Evolutionary conservation across 768 basidiomycete genomes (phyloP).

Genomic region (Leucocoprinus leucothites): DNA sequence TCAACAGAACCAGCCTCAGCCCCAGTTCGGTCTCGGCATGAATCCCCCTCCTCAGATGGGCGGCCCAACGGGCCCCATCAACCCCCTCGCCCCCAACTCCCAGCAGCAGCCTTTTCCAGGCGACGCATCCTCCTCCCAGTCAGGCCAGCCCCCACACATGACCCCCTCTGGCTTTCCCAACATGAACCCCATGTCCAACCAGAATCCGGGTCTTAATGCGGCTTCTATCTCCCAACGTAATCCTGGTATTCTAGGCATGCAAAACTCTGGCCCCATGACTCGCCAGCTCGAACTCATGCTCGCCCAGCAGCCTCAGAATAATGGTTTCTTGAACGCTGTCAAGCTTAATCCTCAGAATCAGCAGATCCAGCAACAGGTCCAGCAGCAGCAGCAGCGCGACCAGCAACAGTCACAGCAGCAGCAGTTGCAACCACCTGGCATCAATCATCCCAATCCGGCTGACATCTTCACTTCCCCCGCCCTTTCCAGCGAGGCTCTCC

Average conservation of each 20-base stretch:
- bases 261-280: conserved; percentile 25
- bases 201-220: conserved; percentile 19
- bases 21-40: conserved; percentile 32
- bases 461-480: conserved; percentile 51
- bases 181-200: conserved; percentile 33
- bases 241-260: conserved; percentile 9
- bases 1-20: conserved; percentile 43
- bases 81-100: conserved; percentile 10
- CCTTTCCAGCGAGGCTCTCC: conserved; percentile 42
- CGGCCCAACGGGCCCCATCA: conserved; percentile 16
- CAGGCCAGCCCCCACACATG: conserved; percentile 33
- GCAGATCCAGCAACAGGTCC: conserved; percentile 22
- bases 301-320: conserved; percentile 47
- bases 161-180: conserved; percentile 36
- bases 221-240: conserved; percentile 21
- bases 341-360: conserved; percentile 31
- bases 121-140: conserved; percentile 29
- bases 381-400: conserved; percentile 23
- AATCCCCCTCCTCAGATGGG: conserved; percentile 29
- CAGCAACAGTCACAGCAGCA: conserved; percentile 30
- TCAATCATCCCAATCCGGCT: conserved; percentile 34
- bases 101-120: conserved; percentile 26
- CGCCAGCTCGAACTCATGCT: conserved; percentile 48
- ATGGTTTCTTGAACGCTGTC: conserved; percentile 33
- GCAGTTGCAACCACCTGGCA: conserved; percentile 26